A percentile compares a stretch with the other conserved stretches of the same genome.
These are phyloP conservation scores for Botrytis tulipae DNA, from an alignment of 2,329 filamentous ascomycete species.

Conservation along the genomic window DNA sequence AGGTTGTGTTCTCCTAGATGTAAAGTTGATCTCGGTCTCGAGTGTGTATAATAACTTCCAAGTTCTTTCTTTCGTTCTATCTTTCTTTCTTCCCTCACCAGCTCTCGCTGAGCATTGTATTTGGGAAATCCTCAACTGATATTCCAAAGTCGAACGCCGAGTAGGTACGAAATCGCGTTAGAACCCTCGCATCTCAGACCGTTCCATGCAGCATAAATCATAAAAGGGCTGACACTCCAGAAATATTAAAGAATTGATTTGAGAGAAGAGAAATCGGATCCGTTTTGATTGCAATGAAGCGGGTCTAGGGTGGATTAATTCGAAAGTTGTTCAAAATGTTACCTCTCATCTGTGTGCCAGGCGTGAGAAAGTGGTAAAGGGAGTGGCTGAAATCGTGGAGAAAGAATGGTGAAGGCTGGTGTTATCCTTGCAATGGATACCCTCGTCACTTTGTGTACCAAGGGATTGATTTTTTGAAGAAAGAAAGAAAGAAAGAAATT, in stretches of 20 bases:
- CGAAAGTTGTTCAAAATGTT: slow-evolving; percentile 8
- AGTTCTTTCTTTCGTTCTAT: slow-evolving; percentile 18
- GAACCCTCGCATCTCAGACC: slow-evolving; percentile 9
- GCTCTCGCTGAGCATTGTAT: slow-evolving; percentile 34
- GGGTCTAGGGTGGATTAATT: slow-evolving; percentile 13
- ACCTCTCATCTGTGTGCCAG: not conserved
- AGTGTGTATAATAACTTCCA: slow-evolving; percentile 1
- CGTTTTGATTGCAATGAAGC: slow-evolving; percentile 13
- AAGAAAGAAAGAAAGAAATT: not conserved
- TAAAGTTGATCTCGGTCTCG: slow-evolving; percentile 1
- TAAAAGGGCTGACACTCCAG: not conserved
- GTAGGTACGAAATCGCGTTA: slow-evolving; percentile 11
- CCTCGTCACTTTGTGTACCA: not conserved
- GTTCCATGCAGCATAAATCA: slow-evolving; percentile 7
- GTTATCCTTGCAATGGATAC: slow-evolving; percentile 5
- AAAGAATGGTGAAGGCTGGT: slow-evolving; percentile 20
- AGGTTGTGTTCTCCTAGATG: not conserved
- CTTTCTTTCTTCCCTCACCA: slow-evolving; percentile 26
- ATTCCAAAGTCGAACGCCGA: slow-evolving; percentile 11
- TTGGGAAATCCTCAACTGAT: slow-evolving; percentile 2
- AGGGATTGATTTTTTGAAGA: not conserved
- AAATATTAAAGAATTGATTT: slow-evolving; percentile 5
- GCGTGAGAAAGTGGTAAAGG: slow-evolving; percentile 1
- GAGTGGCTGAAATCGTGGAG: slow-evolving; percentile 21
- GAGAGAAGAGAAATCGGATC: not conserved